Conservation (phyloP, 2,329 filamentous ascomycete species). For the Colletotrichum noveboracense region DNA sequence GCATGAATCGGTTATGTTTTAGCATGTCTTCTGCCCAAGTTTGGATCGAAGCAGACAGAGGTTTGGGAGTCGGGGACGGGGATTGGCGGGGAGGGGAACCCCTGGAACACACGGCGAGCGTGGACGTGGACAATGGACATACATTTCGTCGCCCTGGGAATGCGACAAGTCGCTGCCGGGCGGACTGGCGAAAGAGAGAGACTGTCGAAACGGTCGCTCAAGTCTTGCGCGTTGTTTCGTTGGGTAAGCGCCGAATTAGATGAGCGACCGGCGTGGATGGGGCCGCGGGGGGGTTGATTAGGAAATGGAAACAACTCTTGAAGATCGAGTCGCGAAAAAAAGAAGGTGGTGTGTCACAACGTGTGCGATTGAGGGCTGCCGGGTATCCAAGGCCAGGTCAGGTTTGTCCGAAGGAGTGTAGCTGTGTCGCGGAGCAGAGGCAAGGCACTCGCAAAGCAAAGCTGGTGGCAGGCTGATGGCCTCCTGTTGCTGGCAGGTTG, state of each 20-base stretch:
- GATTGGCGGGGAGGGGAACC: neutral
- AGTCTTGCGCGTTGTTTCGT: neutral
- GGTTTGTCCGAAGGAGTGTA: neutral
- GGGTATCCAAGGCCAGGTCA: constrained; percentile 7
- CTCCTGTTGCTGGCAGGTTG: neutral
- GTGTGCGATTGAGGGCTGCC: neutral
- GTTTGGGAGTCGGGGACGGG: constrained; percentile 3
- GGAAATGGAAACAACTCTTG: neutral
- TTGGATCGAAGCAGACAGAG: constrained; percentile 14
- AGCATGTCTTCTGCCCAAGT: constrained; percentile 20
- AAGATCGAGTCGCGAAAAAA: neutral
- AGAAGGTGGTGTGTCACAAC: constrained; percentile 3
- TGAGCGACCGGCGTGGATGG: neutral
- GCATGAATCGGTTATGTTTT: constrained; percentile 25
- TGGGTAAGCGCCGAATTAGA: neutral
- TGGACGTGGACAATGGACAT: neutral
- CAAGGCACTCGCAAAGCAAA: neutral
- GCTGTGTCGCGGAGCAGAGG: neutral
- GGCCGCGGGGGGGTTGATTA: neutral
- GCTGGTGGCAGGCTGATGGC: neutral
- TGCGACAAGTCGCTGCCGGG: neutral
- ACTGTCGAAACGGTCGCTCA: neutral
- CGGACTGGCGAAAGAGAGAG: neutral
- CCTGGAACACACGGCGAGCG: neutral
- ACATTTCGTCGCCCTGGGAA: neutral